Conservation (phyloP, 1,284 basidiomycete species). For the Bjerkandera adusta region DNA sequence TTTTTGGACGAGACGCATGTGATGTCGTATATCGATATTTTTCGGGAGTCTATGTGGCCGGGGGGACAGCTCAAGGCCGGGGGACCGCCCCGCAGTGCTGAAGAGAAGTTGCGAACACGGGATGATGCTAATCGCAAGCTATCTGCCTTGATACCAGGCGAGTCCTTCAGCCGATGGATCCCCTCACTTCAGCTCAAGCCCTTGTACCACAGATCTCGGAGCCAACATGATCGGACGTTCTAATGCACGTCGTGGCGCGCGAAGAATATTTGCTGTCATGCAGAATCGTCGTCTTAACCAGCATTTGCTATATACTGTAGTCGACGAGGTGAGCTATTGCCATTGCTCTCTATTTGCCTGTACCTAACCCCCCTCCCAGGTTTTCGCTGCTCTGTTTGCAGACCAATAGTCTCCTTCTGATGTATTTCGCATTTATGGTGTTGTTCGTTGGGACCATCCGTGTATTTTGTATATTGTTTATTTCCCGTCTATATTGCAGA, state of each 20-base stretch:
- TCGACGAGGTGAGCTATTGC: slow-evolving; percentile 75
- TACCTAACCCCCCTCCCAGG: slow-evolving; percentile 12
- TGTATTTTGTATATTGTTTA: too few relatives aligned
- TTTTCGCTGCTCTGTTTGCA: slow-evolving; percentile 26
- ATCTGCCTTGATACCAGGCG: slow-evolving; percentile 87
- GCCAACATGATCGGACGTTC: slow-evolving; percentile 96
- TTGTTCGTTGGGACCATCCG: too few relatives aligned
- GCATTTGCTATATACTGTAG: slow-evolving; percentile 82
- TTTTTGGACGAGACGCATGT: slow-evolving; percentile 68
- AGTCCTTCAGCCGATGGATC: slow-evolving; percentile 15
- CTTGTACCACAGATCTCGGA: slow-evolving; percentile 67
- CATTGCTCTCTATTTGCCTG: not conserved
- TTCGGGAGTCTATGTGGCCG: slow-evolving; percentile 82
- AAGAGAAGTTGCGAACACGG: slow-evolving; percentile 78
- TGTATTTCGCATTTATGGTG: not conserved
- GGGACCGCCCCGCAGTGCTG: slow-evolving; percentile 63
- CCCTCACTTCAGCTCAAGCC: not conserved
- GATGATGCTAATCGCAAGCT: slow-evolving; percentile 88
- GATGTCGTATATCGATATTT: slow-evolving; percentile 59
- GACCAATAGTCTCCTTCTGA: slow-evolving; percentile 13
- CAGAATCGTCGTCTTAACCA: slow-evolving; percentile 93
- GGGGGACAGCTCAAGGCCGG: slow-evolving; percentile 70
- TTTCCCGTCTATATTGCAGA: too few relatives aligned
- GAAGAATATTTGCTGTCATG: slow-evolving; percentile 87
- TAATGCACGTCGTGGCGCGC: slow-evolving; percentile 89